These are phyloP conservation scores for Lumnitzera racemosa DNA, from an alignment of 345 rosid species.

Conservation along the genomic window DNA sequence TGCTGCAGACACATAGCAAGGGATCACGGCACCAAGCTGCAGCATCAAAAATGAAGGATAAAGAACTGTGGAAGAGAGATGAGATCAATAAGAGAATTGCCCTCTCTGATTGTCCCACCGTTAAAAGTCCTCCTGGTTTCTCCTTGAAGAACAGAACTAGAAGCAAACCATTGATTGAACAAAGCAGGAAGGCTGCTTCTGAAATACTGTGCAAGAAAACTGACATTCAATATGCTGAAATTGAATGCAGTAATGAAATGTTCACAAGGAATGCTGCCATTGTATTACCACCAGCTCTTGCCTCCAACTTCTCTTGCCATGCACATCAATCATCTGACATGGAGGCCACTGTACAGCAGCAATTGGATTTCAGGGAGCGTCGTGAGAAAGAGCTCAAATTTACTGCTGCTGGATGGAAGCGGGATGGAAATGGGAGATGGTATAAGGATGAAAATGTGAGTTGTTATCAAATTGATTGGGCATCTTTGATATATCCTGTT, in stretches of 20 bases:
- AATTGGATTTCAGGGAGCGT: constrained; percentile 17
- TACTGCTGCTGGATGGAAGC: constrained; percentile 53
- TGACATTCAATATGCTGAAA: not conserved
- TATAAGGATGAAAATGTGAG: constrained; percentile 45
- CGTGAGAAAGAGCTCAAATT: constrained; percentile 43
- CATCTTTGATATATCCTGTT: too few relatives aligned
- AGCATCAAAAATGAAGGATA: constrained; percentile 28
- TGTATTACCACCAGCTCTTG: not conserved
- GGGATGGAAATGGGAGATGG: constrained; percentile 48
- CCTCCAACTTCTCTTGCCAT: constrained; percentile 1
- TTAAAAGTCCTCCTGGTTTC: not conserved
- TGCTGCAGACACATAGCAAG: constrained; percentile 37
- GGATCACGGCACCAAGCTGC: constrained; percentile 40
- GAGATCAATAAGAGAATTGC: constrained; percentile 33
- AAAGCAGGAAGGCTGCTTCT: constrained; percentile 21
- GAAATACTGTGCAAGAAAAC: constrained; percentile 14
- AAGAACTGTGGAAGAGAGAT: constrained; percentile 17
- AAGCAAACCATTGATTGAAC: constrained; percentile 33
- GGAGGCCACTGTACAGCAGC: constrained; percentile 7
- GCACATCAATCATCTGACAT: constrained; percentile 3
- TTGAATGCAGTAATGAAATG: constrained; percentile 1
- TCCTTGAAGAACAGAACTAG: constrained; percentile 10
- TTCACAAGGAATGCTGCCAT: constrained; percentile 1
- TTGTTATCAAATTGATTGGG: not conserved
- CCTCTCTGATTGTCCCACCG: constrained; percentile 11